phyloP scores from a whole-genome alignment of 2,329 filamentous ascomycete genomes.

The Dothiorella sarmentorum region DNA sequence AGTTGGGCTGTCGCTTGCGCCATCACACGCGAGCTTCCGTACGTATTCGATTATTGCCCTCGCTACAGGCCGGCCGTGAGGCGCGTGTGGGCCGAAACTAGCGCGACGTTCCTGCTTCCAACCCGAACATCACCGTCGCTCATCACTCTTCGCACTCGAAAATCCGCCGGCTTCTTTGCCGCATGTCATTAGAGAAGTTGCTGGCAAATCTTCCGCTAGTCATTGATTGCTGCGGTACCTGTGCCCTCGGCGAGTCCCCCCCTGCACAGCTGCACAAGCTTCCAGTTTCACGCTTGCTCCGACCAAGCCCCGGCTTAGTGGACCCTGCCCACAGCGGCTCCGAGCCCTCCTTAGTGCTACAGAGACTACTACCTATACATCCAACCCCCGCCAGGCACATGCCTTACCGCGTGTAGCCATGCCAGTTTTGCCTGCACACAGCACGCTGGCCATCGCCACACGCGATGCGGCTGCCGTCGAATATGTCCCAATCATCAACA shows the following conservation, averaged over 20 bases:
- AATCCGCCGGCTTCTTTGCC: neutral
- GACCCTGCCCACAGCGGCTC: neutral
- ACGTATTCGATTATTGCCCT: constrained; percentile 4
- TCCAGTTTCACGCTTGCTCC: constrained; percentile 7
- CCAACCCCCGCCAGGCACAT: neutral
- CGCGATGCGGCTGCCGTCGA: neutral
- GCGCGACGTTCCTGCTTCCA: neutral
- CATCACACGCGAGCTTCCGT: neutral
- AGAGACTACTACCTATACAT: no score
- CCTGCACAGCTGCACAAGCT: no score
- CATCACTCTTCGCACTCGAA: neutral
- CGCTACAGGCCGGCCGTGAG: neutral
- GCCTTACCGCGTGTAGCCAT: neutral
- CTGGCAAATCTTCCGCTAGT: no score
- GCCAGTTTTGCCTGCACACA: neutral
- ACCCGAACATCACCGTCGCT: neutral
- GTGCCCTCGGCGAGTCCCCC: no score
- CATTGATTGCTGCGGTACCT: neutral
- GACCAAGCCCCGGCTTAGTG: neutral
- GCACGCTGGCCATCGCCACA: neutral
- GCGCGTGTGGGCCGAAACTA: neutral
- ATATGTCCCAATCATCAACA: neutral
- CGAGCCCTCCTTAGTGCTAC: no score
- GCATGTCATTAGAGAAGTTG: no score
- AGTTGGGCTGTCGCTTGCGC: neutral